A percentile compares a stretch with the other conserved stretches of the same genome.
Evolutionary conservation across 2,329 filamentous ascomycete species (phyloP).

Genomic region (Colletotrichum falcatum): DNA sequence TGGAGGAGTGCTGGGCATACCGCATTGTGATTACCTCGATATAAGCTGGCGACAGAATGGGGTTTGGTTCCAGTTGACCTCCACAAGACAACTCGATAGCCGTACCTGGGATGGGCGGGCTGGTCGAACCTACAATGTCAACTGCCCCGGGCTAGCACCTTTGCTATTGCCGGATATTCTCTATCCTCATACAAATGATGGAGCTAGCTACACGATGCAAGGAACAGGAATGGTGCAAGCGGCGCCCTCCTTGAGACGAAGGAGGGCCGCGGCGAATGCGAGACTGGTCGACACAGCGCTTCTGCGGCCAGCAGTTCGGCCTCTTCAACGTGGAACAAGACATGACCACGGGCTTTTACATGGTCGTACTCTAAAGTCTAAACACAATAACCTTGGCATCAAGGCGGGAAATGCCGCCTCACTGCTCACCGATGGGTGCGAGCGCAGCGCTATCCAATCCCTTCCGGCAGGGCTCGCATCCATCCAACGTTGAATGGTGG

Average conservation of each 20-base stretch:
- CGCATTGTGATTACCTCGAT: background rate
- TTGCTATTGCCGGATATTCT: background rate
- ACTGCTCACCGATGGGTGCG: background rate
- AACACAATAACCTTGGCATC: background rate
- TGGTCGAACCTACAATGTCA: background rate
- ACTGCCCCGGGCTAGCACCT: background rate
- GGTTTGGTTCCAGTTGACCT: background rate
- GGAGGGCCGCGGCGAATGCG: background rate
- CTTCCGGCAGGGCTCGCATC: background rate
- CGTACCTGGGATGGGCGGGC: background rate
- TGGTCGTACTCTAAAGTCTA: too few species aligned
- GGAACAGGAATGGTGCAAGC: constrained; percentile 24
- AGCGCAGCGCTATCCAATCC: background rate
- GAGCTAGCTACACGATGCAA: constrained; percentile 16
- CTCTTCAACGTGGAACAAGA: background rate
- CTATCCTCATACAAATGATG: background rate
- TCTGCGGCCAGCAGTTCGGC: background rate
- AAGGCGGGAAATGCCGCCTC: background rate
- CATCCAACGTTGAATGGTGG: background rate
- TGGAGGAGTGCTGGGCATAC: background rate
- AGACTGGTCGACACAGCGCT: background rate
- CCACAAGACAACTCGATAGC: background rate
- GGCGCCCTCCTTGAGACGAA: background rate
- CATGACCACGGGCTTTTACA: background rate
- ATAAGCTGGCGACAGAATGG: background rate